Evolutionary conservation across 2,329 filamentous ascomycete species (phyloP), one percentile per base, ranked within the genome.

Genomic region (Drechslerella dactyloides): DNA sequence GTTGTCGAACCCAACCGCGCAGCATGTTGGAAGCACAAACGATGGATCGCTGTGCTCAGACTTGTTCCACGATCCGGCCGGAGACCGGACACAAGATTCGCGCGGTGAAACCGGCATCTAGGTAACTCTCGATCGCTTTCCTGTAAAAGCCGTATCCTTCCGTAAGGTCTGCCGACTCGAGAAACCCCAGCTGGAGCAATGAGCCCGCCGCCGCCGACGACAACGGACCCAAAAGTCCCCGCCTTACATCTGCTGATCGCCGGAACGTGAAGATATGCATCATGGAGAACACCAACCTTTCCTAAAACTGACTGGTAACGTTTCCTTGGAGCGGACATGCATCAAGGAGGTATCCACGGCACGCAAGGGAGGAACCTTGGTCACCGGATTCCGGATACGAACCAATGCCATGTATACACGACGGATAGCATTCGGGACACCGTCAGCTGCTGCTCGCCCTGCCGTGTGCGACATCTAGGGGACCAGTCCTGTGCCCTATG

Each of bases 381-480:
- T 72, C 68, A 72, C 68, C 60, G 40, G 68, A 65, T 72, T 72
- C 50, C 33, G 56, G 54, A 53, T 52, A 54, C 55, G 46, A 60
- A 35, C 68, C 68, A 72, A 72, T 72, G 60, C 60, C 40, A 64
- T 55, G 60, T 54, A 72, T 72, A 60, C 68, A 72, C 68, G 68
- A 72, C 56, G 52, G 33, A 53, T 30, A 58, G 13, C 40, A 52
- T 51, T 52, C 50, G 24, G 40, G n/a, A 56, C 13, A 30, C 23
- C 55, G 60, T 72, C 68, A 72, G 60, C 50, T 72, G 68, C 53
- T 70, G 35, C 53, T 64, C 59, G 23, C 17, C 50, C 24, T 53
- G 15, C 50, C 30, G 23, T 53, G 66, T 70, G 54, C 58, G 58
- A 69, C 65, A 15, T 50, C 40, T 44, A 63, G 52, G 42, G 57